These are phyloP conservation scores for Aphanoascus verrucosus DNA, from an alignment of 2,329 filamentous ascomycete species.

Conservation along the genomic window DNA sequence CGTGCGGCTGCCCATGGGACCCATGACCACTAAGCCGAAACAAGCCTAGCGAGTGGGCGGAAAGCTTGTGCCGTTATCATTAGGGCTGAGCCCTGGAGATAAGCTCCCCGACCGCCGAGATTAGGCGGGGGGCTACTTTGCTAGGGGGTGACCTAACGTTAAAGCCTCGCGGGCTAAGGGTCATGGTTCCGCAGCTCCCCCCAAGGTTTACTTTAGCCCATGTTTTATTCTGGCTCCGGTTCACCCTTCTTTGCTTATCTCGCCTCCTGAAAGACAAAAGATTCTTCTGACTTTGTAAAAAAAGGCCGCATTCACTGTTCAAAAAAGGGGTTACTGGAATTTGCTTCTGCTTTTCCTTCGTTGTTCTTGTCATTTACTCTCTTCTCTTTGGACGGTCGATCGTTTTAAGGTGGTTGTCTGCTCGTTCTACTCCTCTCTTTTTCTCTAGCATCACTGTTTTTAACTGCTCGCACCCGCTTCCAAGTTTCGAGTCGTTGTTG, in stretches of 20 bases:
- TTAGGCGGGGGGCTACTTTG: slow-evolving; percentile 1
- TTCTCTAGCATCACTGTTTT: too few relatives aligned
- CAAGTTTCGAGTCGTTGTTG: slow-evolving; percentile 7
- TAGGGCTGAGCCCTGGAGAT: not conserved
- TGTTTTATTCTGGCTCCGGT: not conserved
- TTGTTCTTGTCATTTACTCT: not conserved
- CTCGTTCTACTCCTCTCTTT: not conserved
- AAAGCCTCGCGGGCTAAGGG: not conserved
- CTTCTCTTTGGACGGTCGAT: not conserved
- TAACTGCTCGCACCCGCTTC: not conserved
- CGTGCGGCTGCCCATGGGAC: not conserved
- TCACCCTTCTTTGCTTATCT: not conserved
- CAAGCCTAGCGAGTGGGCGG: not conserved
- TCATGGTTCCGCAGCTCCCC: not conserved
- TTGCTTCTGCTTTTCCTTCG: not conserved
- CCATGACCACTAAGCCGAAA: not conserved
- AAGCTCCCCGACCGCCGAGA: not conserved
- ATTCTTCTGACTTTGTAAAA: not conserved
- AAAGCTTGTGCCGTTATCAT: not conserved
- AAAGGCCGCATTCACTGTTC: not conserved
- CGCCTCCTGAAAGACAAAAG: too few relatives aligned
- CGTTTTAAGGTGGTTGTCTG: not conserved
- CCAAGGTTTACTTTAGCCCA: not conserved
- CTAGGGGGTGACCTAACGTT: not conserved
- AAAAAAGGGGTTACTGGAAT: not conserved